A percentile compares a stretch with the other conserved stretches of the same genome.
Evolutionary conservation across 108 stramenopile genomes (phyloP).

Genomic region (Pseudonitzschia multistriata): DNA sequence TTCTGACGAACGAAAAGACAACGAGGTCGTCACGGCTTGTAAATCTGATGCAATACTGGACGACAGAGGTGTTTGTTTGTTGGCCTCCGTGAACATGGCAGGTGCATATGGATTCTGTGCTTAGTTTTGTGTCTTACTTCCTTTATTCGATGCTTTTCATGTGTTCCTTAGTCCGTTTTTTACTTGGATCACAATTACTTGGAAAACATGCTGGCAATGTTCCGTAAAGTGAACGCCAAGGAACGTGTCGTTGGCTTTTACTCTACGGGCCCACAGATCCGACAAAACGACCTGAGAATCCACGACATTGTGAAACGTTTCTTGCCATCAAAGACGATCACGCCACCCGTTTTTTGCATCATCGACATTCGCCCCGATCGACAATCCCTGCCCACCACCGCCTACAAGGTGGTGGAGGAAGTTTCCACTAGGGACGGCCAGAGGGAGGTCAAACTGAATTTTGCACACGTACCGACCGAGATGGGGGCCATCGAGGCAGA

Average conservation of each 20-base stretch:
- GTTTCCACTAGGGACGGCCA: slow-evolving; percentile 46
- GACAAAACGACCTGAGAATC: slow-evolving; percentile 89
- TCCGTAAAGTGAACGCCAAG: slow-evolving; percentile 85
- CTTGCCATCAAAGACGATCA: slow-evolving; percentile 47
- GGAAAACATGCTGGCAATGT: slow-evolving; percentile 87
- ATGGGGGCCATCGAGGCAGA: slow-evolving; percentile 97
- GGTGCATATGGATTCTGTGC: neutral
- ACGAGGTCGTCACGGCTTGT: neutral
- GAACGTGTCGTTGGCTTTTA: slow-evolving; percentile 96
- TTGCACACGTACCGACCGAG: slow-evolving; percentile 88
- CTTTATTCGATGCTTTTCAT: neutral
- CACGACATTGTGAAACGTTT: slow-evolving; percentile 81
- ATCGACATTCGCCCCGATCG: slow-evolving; percentile 96
- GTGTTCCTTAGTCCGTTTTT: slow-evolving; percentile 60
- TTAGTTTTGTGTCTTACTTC: neutral
- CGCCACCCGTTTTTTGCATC: slow-evolving; percentile 94
- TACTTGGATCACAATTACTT: slow-evolving; percentile 99
- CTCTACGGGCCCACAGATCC: slow-evolving; percentile 89
- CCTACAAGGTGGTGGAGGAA: slow-evolving; percentile 92
- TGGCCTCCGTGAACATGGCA: neutral
- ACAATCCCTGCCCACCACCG: slow-evolving; percentile 91
- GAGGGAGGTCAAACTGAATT: slow-evolving; percentile 71
- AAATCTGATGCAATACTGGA: neutral
- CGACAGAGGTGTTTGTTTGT: neutral
- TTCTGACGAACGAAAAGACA: slow-evolving; percentile 3